Evolutionary conservation across 2,329 filamentous ascomycete species (phyloP), one percentile per base, ranked within the genome.

Genomic region (Colletotrichum tofieldiae): DNA sequence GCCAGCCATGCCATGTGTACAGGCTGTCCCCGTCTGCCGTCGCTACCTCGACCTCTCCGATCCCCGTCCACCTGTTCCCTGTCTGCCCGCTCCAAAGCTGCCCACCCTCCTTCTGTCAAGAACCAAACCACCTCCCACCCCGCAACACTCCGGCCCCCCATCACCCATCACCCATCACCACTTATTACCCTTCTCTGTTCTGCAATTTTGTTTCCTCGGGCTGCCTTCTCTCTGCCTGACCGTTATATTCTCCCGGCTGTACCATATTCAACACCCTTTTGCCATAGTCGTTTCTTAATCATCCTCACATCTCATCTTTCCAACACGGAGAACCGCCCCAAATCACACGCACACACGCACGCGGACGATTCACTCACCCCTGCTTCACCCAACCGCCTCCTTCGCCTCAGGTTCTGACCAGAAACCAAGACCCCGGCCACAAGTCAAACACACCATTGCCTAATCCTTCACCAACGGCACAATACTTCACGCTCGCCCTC

Each of bases 371-470:
- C 26, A 39, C 41, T 60, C 45, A 72, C 65, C 69, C 69, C 59
- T 72, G 69, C 65, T 69, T 47, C 52, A 49, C 64, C 69, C 69
- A 72, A 72, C 69, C 52, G 54, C 18, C 37, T 29, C 65, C 52
- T 39, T 64, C 69, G 69, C 69, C 69, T 67, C 54, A 52, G 59
- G n/a, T 64, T 18, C 59, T 56, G 45, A 41, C 43, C 18, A 64
- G 52, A 71, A 59, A 71, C 54, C 52, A 67, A 58, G 43, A 62
- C 68, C 65, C 54, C 60, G 56, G 49, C 41, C 47, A 26, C 39
- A 54, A n/a, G 60, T 71, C 67, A 62, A 71, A 65, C 61, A 56
- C n/a, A 26, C 61, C 61, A 73, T 66, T 66, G 60, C 67, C 71
- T 56, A 71, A 60, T 43, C 52, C n/a, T 69, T 69, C 65, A 43